Evolutionary conservation across 2,329 filamentous ascomycete species (phyloP).

Genomic region (Harringtonia aguacate): DNA sequence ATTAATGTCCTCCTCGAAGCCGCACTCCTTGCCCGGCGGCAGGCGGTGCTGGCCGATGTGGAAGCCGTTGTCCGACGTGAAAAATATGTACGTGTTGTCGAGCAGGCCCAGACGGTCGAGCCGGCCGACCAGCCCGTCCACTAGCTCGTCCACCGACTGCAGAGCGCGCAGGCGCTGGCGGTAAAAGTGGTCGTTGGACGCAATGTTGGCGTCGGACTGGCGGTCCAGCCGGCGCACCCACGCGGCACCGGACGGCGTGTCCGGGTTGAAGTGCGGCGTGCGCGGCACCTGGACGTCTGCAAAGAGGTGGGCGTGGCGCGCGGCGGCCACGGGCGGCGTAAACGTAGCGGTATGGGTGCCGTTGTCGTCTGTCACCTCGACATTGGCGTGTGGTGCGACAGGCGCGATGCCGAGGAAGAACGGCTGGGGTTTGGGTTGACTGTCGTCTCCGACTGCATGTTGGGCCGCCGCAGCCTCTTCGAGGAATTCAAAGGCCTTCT

Average conservation of each 20-base stretch:
- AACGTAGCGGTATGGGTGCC: slow-evolving; percentile 15
- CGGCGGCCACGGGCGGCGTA: slow-evolving; percentile 43
- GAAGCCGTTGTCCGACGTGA: slow-evolving; percentile 48
- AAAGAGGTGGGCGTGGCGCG: slow-evolving; percentile 54
- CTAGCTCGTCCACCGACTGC: slow-evolving; percentile 44
- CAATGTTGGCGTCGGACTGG: slow-evolving; percentile 29
- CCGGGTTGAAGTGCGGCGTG: slow-evolving; percentile 55
- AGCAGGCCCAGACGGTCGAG: slow-evolving; percentile 43
- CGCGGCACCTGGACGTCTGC: slow-evolving; percentile 47
- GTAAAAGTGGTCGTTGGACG: slow-evolving; percentile 40
- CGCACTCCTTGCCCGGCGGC: slow-evolving; percentile 46
- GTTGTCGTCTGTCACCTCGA: slow-evolving; percentile 17
- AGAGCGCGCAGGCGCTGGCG: slow-evolving; percentile 38
- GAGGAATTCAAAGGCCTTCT: slow-evolving; percentile 49
- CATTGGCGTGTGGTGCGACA: slow-evolving; percentile 54
- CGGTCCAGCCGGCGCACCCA: slow-evolving; percentile 33
- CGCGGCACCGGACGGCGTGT: slow-evolving; percentile 32
- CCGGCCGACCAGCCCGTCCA: slow-evolving; percentile 32
- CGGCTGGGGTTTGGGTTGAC: no score
- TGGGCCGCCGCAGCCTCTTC: slow-evolving; percentile 44
- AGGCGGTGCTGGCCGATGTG: slow-evolving; percentile 49
- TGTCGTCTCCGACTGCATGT: slow-evolving; percentile 27
- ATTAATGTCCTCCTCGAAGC: slow-evolving; percentile 48
- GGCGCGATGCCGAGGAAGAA: slow-evolving; percentile 61
- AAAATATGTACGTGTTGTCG: slow-evolving; percentile 48